A percentile compares a stretch with the other conserved stretches of the same genome.
phyloP scores from a whole-genome alignment of 257 asterid species.

The Ballota nigra region DNA sequence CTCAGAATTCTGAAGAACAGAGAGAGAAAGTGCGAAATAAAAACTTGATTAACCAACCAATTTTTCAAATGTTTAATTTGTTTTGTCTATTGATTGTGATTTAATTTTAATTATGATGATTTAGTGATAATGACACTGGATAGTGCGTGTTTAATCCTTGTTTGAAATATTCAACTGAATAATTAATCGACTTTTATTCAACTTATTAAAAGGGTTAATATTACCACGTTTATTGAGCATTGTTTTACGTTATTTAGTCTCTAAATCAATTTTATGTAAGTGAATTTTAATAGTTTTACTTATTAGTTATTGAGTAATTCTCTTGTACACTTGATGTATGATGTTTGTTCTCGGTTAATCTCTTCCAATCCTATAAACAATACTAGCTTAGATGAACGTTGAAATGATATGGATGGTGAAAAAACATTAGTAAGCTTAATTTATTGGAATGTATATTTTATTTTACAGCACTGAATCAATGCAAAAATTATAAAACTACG shows the following conservation, averaged over 20 bases:
- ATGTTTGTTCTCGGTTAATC: too few relatives aligned
- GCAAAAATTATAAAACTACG: too few relatives aligned
- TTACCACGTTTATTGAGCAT: not conserved
- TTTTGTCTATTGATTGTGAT: not conserved
- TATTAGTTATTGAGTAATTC: too few relatives aligned
- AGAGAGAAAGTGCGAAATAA: not conserved
- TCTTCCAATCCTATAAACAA: too few relatives aligned
- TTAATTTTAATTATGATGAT: slow-evolving; percentile 15
- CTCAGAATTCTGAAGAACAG: not conserved
- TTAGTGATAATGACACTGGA: slow-evolving; percentile 15
- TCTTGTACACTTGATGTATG: too few relatives aligned
- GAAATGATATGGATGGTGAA: too few relatives aligned
- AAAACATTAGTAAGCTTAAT: too few relatives aligned
- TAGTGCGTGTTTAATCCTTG: not conserved
- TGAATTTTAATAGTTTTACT: not conserved
- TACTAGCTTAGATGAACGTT: too few relatives aligned
- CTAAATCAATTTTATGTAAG: too few relatives aligned
- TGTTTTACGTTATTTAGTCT: too few relatives aligned
- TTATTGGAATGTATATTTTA: too few relatives aligned
- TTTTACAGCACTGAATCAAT: too few relatives aligned
- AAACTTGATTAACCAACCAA: not conserved
- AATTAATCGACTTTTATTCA: not conserved
- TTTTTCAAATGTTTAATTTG: not conserved
- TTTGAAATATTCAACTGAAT: not conserved
- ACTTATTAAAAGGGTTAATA: not conserved